Evolutionary conservation across 2,329 filamentous ascomycete genomes (phyloP).

Genomic region (Ilyonectria robusta): DNA sequence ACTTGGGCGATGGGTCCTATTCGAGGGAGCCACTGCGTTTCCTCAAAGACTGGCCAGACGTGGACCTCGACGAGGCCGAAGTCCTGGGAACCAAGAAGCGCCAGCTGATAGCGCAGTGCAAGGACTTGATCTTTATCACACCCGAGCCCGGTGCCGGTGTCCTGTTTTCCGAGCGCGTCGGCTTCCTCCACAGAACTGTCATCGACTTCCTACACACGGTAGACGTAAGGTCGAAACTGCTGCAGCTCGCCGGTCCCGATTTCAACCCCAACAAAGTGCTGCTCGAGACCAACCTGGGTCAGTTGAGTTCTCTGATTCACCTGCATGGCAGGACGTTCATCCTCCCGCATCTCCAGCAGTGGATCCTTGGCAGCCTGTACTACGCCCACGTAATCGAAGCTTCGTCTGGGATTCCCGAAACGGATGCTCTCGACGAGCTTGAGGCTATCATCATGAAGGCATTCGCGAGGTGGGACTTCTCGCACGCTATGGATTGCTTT

Average conservation of each 20-base stretch:
- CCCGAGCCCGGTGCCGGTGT: background rate
- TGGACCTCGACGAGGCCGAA: background rate
- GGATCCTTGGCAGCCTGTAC: no score
- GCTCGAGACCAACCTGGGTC: no score
- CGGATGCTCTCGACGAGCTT: background rate
- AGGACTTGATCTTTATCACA: background rate
- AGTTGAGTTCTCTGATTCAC: no score
- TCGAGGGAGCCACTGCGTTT: background rate
- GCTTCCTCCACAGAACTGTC: background rate
- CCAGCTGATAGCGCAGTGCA: background rate
- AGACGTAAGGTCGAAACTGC: no score
- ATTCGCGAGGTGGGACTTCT: no score
- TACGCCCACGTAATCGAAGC: no score
- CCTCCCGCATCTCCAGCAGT: no score
- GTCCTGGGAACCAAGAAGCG: background rate
- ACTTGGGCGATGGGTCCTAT: background rate
- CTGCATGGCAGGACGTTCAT: no score
- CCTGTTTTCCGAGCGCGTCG: background rate
- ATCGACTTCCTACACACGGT: background rate
- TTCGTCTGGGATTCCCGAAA: background rate
- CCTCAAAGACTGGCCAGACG: background rate
- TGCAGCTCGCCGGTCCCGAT: no score
- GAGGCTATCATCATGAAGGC: no score
- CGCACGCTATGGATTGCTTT: no score
- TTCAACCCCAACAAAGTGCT: no score